phyloP scores from a whole-genome alignment of 768 basidiomycete species.

The Coprinopsis strossmayeri region DNA sequence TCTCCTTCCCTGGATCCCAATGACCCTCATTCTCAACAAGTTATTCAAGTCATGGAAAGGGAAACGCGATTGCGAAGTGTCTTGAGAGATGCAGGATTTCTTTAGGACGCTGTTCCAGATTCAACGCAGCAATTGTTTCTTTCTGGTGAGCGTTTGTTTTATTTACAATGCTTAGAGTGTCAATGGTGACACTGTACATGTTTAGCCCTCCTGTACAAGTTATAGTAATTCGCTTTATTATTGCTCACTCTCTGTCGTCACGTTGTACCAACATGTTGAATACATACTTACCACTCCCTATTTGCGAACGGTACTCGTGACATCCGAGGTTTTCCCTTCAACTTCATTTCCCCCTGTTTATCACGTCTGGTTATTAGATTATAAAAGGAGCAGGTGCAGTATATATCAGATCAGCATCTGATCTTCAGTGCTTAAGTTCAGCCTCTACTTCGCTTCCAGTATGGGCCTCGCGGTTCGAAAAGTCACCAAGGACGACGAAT shows the following conservation, averaged over 20 bases:
- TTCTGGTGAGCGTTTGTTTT: background rate
- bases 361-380: too few relatives aligned
- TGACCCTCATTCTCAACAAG: constrained; percentile 37
- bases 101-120: constrained; percentile 28
- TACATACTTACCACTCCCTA: background rate
- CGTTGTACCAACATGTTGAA: background rate
- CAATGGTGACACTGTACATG: too few relatives aligned
- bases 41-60: constrained; percentile 40
- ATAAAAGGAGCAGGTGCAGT: too few relatives aligned
- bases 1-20: constrained; percentile 20
- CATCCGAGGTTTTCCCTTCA: background rate
- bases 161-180: background rate
- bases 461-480: constrained; percentile 49
- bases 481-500: constrained; percentile 46
- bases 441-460: background rate
- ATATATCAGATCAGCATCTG: too few relatives aligned
- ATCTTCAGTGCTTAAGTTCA: constrained; percentile 11
- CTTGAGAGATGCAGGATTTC: constrained; percentile 57
- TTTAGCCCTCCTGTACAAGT: too few relatives aligned
- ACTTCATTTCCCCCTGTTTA: background rate
- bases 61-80: constrained; percentile 55
- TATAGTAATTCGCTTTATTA: background rate
- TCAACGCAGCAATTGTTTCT: too few relatives aligned
- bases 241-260: background rate
- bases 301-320: background rate